Conservation (phyloP, 352 stramenopile species). For the Pythium aristosporum region DNA sequence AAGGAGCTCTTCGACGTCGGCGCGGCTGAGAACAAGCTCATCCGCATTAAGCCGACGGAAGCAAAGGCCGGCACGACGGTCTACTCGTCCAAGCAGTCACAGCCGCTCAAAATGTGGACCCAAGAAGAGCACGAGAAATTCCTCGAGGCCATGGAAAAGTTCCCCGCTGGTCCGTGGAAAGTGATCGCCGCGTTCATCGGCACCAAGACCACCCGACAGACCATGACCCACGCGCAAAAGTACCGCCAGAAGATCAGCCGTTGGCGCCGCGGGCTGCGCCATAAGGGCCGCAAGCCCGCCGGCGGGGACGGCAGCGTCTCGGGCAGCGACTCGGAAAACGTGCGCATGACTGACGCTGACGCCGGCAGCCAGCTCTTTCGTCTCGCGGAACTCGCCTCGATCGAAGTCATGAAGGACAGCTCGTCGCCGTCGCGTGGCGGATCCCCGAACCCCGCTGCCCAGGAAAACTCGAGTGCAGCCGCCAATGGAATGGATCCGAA, state of each 20-base stretch:
- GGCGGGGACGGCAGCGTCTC: conserved; percentile 25
- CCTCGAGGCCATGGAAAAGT: conserved; percentile 84
- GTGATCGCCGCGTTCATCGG: conserved; percentile 80
- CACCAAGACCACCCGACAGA: conserved; percentile 92
- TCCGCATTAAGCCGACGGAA: conserved; percentile 83
- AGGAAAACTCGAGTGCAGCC: conserved; percentile 23
- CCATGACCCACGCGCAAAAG: conserved; percentile 87
- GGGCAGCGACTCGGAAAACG: conserved; percentile 44
- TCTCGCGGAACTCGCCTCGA: conserved; percentile 69
- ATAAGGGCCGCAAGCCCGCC: conserved; percentile 77
- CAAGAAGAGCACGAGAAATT: conserved; percentile 87
- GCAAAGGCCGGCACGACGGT: conserved; percentile 82
- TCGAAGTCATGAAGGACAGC: conserved; percentile 59
- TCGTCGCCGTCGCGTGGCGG: conserved; percentile 4
- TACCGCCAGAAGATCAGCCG: conserved; percentile 85
- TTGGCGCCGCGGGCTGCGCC: conserved; percentile 71
- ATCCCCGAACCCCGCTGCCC: conserved; percentile 16
- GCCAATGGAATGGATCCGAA: conserved; percentile 23
- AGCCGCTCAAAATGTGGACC: conserved; percentile 86
- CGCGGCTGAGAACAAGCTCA: conserved; percentile 73
- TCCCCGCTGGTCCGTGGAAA: conserved; percentile 80
- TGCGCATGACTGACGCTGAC: conserved; percentile 12
- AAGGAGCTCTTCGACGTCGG: conserved; percentile 87
- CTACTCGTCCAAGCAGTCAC: conserved; percentile 81
- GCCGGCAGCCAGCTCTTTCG: conserved; percentile 65